Percentiles rank a stretch among this genome's conserved stretches.
Conservation (phyloP, 2,329 filamentous ascomycete genomes). For the Endoconidiophora laricicola region DNA sequence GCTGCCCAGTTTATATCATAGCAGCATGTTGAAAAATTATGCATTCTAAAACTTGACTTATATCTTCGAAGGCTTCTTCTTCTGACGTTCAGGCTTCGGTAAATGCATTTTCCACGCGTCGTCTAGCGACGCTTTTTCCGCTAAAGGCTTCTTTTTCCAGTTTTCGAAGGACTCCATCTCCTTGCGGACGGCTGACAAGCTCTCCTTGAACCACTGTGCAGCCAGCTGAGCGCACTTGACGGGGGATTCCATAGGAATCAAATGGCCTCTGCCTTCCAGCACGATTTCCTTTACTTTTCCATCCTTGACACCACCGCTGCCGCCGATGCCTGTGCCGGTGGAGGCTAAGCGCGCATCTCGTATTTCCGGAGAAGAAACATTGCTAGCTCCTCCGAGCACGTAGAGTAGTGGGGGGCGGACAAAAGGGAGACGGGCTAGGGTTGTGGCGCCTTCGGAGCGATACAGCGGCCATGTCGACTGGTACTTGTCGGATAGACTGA, state of each 20-base stretch:
- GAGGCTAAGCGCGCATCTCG: constrained; percentile 41
- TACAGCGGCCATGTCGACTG: constrained; percentile 40
- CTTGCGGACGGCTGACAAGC: constrained; percentile 38
- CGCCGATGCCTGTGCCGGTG: constrained; percentile 51
- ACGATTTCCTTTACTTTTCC: constrained; percentile 52
- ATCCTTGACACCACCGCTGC: constrained; percentile 45
- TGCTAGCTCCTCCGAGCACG: constrained; percentile 46
- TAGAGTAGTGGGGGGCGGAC: constrained; percentile 52
- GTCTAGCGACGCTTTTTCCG: constrained; percentile 39
- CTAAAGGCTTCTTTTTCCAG: constrained; percentile 33
- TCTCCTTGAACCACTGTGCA: constrained; percentile 38
- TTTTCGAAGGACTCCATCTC: constrained; percentile 40
- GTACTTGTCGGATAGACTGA: constrained; percentile 20
- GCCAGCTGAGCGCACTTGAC: constrained; percentile 44
- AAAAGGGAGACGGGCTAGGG: constrained; percentile 38
- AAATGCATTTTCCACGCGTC: constrained; percentile 12
- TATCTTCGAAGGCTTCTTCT: constrained; percentile 2
- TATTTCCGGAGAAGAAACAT: constrained; percentile 33
- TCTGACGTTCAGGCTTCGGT: constrained; percentile 2
- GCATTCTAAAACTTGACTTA: background rate
- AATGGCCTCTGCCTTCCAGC: constrained; percentile 52
- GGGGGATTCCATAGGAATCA: constrained; percentile 71
- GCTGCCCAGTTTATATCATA: no score
- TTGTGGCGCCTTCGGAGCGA: constrained; percentile 42
- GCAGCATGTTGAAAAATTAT: no score